Evolutionary conservation across 371 early-diverging fungal species (phyloP).

Genomic region (Choanephora cucurbitarum): DNA sequence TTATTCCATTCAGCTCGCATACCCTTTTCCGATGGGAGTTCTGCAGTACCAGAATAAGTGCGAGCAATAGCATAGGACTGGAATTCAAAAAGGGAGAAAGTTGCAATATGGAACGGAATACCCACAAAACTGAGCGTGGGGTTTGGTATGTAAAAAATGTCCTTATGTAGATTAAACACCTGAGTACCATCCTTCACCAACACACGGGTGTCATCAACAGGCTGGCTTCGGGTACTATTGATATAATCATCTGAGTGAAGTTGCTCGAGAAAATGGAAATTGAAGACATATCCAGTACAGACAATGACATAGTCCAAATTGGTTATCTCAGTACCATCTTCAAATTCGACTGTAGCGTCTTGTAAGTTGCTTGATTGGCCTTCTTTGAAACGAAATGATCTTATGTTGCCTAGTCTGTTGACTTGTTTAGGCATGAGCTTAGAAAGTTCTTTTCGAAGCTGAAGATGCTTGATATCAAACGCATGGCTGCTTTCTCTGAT

Average conservation of each 20-base stretch:
- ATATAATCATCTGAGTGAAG: conserved; percentile 13
- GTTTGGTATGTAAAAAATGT: conserved; percentile 51
- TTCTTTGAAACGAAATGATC: not conserved
- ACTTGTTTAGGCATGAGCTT: conserved; percentile 15
- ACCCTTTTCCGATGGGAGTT: conserved; percentile 24
- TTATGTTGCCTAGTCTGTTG: conserved; percentile 14
- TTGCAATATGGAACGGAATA: conserved; percentile 55
- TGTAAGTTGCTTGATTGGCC: not conserved
- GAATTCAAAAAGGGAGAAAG: conserved; percentile 57
- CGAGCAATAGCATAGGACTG: conserved; percentile 53
- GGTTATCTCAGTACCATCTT: conserved; percentile 39
- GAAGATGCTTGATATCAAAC: conserved; percentile 41
- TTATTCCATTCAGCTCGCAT: conserved; percentile 36
- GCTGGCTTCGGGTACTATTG: conserved; percentile 6
- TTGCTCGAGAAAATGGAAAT: conserved; percentile 52
- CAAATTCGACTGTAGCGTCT: conserved; percentile 30
- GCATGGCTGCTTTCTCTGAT: conserved; percentile 43
- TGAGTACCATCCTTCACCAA: conserved; percentile 44
- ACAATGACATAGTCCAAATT: conserved; percentile 52
- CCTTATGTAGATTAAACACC: conserved; percentile 49
- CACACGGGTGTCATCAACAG: conserved; percentile 9
- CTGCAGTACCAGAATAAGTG: conserved; percentile 32
- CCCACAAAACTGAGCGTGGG: conserved; percentile 62
- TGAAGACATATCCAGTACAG: conserved; percentile 64
- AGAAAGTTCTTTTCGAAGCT: conserved; percentile 14